Conservation (phyloP, 2,329 filamentous ascomycete genomes). For the Periconia sp. region DNA sequence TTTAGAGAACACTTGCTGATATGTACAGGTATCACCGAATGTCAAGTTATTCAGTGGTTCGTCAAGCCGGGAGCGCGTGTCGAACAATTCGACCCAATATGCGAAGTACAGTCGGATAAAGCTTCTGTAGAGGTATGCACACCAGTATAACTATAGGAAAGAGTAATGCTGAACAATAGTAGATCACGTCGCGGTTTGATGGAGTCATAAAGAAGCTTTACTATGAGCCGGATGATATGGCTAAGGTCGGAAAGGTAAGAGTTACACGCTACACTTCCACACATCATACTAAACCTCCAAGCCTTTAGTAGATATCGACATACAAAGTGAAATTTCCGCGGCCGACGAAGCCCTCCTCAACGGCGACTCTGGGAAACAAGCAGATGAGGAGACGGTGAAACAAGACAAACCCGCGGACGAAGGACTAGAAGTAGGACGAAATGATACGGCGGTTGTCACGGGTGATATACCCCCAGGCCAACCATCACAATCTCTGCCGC, state of each 20-base stretch:
- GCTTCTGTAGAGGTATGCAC: constrained; percentile 66
- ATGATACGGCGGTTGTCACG: constrained; percentile 39
- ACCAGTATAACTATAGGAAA: background rate
- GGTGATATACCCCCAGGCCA: constrained; percentile 20
- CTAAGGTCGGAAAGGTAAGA: constrained; percentile 78
- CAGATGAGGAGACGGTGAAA: constrained; percentile 24
- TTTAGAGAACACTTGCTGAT: constrained; percentile 15
- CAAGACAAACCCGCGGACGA: constrained; percentile 23
- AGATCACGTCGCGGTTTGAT: constrained; percentile 95
- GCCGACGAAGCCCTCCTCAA: constrained; percentile 59
- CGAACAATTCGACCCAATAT: constrained; percentile 97
- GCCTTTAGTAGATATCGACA: constrained; percentile 93
- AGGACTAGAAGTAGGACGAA: constrained; percentile 36
- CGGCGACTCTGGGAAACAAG: constrained; percentile 36
- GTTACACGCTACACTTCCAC: background rate
- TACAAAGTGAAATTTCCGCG: constrained; percentile 75
- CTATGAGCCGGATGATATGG: constrained; percentile 96
- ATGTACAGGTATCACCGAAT: constrained; percentile 85
- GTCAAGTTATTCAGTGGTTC: constrained; percentile 99
- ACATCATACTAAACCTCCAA: constrained; percentile 45
- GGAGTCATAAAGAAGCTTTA: constrained; percentile 96
- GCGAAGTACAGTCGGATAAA: constrained; percentile 98
- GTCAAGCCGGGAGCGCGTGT: constrained; percentile 94
- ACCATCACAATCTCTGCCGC: constrained; percentile 24
- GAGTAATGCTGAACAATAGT: constrained; percentile 14